These are phyloP conservation scores for Pseudocercospora macadamiae DNA, from an alignment of 2,329 filamentous ascomycete species.

Conservation along the genomic window DNA sequence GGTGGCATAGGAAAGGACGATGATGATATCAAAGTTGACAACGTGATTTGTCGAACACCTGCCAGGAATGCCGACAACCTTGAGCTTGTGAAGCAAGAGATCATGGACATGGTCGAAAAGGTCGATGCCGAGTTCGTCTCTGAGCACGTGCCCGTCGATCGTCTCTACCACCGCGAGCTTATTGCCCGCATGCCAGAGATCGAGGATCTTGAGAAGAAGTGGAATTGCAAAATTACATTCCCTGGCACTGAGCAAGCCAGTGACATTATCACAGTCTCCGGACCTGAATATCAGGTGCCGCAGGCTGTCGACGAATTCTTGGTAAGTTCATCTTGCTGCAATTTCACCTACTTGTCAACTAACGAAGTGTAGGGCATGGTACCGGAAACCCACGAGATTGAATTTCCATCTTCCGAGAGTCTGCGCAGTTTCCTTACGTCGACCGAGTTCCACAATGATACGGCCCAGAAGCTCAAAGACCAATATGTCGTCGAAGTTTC, in stretches of 20 bases:
- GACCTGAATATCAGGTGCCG: conserved; percentile 96
- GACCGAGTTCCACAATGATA: conserved; percentile 75
- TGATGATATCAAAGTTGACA: conserved; percentile 97
- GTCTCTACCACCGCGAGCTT: conserved; percentile 91
- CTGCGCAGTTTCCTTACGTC: conserved; percentile 82
- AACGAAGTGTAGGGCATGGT: conserved; percentile 76
- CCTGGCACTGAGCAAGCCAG: conserved; percentile 97
- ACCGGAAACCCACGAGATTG: conserved; percentile 89
- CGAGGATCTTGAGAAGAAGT: conserved; percentile 95
- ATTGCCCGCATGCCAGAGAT: conserved; percentile 86
- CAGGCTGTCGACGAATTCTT: conserved; percentile 95
- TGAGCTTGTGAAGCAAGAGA: conserved; percentile 97
- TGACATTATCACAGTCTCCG: conserved; percentile 92
- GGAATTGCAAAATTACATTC: conserved; percentile 99
- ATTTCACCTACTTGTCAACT: conserved; percentile 27
- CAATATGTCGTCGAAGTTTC: conserved; percentile 91
- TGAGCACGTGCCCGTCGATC: conserved; percentile 89
- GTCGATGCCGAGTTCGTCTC: conserved; percentile 96
- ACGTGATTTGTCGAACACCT: conserved; percentile 96
- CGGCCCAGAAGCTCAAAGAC: conserved; percentile 80
- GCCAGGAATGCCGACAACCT: conserved; percentile 96
- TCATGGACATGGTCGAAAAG: conserved; percentile 98
- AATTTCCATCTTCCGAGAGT: conserved; percentile 74
- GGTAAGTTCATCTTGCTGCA: conserved; percentile 51
- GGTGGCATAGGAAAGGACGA: conserved; percentile 92